Conservation (phyloP, 2,329 filamentous ascomycete genomes). For the Xylaria sp. region DNA sequence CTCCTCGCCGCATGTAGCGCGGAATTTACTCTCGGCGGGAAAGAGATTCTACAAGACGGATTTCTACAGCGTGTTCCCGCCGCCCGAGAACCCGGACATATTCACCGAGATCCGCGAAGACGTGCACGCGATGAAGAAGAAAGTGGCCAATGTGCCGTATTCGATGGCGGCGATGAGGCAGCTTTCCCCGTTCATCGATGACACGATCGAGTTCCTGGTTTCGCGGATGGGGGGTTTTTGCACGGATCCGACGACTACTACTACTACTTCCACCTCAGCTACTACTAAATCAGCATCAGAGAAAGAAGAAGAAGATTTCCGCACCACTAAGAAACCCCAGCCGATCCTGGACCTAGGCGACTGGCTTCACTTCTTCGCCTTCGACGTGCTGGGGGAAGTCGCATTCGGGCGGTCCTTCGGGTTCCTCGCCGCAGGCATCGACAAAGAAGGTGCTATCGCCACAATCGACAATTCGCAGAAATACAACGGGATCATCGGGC, state of each 20-base stretch:
- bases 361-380: conserved; percentile 52
- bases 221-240: conserved; percentile 50
- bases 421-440: conserved; percentile 55
- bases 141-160: conserved; percentile 57
- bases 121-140: conserved; percentile 62
- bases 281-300: too few species aligned
- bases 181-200: conserved; percentile 57
- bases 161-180: conserved; percentile 60
- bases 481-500: conserved; percentile 59
- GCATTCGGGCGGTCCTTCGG: conserved; percentile 59
- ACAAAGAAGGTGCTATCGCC: conserved; percentile 57
- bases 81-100: conserved; percentile 62
- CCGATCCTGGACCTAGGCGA: conserved; percentile 52
- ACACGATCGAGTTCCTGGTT: conserved; percentile 54
- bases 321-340: conserved; percentile 10
- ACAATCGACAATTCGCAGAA: conserved; percentile 58
- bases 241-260: conserved; percentile 23
- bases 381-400: conserved; percentile 59
- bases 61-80: conserved; percentile 61
- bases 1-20: conserved; percentile 52
- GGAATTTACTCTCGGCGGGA: conserved; percentile 53
- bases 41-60: conserved; percentile 59
- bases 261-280: too few species aligned
- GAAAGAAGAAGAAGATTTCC: background rate
- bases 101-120: conserved; percentile 61